Evolutionary conservation across 345 rosid genomes (phyloP).

Genomic region (Eucalyptus leucophloia): DNA sequence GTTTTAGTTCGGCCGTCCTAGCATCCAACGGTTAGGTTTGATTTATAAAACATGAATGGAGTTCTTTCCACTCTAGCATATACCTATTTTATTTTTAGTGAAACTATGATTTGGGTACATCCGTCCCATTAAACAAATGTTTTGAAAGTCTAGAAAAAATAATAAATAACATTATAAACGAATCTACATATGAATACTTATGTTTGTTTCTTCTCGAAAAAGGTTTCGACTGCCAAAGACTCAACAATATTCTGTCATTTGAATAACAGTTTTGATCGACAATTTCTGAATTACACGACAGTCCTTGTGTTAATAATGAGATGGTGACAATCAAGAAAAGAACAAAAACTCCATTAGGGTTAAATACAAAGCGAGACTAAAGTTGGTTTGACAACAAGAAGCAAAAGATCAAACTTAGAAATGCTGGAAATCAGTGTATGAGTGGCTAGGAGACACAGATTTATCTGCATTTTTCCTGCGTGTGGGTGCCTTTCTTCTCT

Average conservation of each 20-base stretch:
- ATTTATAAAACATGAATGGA: neutral
- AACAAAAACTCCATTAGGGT: neutral
- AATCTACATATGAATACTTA: neutral
- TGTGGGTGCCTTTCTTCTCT: neutral
- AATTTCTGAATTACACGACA: neutral
- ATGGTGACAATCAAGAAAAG: neutral
- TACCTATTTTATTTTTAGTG: neutral
- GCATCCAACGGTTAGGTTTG: neutral
- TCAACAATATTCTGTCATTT: neutral
- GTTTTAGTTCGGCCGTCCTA: neutral
- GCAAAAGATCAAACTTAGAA: neutral
- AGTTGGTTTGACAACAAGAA: neutral
- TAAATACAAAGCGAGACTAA: neutral
- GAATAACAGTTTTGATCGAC: neutral
- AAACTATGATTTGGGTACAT: neutral
- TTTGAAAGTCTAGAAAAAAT: neutral
- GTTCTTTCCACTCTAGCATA: neutral
- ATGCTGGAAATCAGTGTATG: neutral
- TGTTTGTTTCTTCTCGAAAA: neutral
- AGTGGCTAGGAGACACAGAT: neutral
- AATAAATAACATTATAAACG: neutral
- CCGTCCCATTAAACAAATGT: neutral
- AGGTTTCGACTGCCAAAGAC: neutral
- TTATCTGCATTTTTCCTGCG: neutral
- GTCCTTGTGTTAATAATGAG: neutral